These are phyloP conservation scores for Citeromyces nyonsensis DNA, from an alignment of 805 yeast genomes.

Conservation along the genomic window DNA sequence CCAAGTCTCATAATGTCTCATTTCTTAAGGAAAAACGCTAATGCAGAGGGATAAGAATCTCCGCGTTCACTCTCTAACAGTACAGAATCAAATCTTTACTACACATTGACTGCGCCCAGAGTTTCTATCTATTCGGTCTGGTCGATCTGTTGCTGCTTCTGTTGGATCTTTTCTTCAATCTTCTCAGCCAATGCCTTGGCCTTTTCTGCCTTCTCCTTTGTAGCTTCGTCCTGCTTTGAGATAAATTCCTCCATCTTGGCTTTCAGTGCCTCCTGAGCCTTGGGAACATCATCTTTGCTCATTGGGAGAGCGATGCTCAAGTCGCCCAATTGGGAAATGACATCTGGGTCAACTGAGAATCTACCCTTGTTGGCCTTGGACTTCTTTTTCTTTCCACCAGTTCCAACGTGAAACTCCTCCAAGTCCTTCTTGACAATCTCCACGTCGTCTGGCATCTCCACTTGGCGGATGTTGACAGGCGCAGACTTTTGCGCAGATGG, in stretches of 20 bases:
- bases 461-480: constrained; percentile 23
- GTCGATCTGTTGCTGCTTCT: constrained; percentile 1
- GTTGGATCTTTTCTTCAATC: constrained; percentile 31
- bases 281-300: constrained; percentile 52
- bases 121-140: background rate
- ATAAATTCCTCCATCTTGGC: constrained; percentile 55
- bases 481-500: constrained; percentile 3
- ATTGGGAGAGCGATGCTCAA: constrained; percentile 71
- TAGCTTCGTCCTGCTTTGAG: constrained; percentile 51
- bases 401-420: constrained; percentile 39
- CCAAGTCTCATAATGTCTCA: too few relatives aligned
- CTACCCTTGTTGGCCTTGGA: constrained; percentile 30
- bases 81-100: too few relatives aligned
- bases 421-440: constrained; percentile 50
- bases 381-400: constrained; percentile 32
- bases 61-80: too few relatives aligned
- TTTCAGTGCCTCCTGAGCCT: constrained; percentile 51
- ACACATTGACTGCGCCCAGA: too few relatives aligned
- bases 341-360: constrained; percentile 67
- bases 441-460: constrained; percentile 50
- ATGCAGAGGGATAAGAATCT: too few relatives aligned
- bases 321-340: constrained; percentile 62
- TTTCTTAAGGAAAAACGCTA: too few relatives aligned
- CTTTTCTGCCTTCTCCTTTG: constrained; percentile 56
- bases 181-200: constrained; percentile 69